Percentiles rank a stretch among this genome's conserved stretches.
Evolutionary conservation across 352 stramenopile species (phyloP).

Genomic region (Elongisporangium undulatum): DNA sequence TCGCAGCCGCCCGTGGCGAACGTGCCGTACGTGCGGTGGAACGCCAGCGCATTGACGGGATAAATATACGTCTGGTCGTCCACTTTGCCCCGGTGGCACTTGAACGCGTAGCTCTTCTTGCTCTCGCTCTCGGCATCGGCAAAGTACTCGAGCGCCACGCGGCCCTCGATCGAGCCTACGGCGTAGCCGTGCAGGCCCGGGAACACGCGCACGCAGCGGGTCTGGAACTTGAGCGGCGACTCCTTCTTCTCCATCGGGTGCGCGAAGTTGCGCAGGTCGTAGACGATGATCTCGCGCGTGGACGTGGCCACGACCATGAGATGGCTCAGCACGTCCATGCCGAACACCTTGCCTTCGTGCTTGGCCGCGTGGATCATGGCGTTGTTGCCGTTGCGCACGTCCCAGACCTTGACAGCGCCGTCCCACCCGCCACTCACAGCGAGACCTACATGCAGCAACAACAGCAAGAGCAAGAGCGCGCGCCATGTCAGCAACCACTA

Average conservation of each 20-base stretch:
- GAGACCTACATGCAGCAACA: constrained; percentile 15
- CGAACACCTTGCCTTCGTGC: constrained; percentile 60
- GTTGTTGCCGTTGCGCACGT: constrained; percentile 55
- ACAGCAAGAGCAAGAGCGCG: neutral
- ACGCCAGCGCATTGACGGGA: constrained; percentile 95
- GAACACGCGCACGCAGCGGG: constrained; percentile 83
- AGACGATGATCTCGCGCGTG: constrained; percentile 53
- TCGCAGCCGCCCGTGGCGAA: constrained; percentile 97
- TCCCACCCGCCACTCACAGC: constrained; percentile 69
- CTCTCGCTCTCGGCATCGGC: constrained; percentile 36
- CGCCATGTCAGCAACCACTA: neutral
- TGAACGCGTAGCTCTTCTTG: constrained; percentile 95
- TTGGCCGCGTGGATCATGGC: constrained; percentile 38
- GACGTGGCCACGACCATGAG: constrained; percentile 58
- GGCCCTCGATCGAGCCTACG: constrained; percentile 94
- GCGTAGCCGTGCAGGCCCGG: constrained; percentile 80
- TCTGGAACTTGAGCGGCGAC: constrained; percentile 90
- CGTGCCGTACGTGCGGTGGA: constrained; percentile 92
- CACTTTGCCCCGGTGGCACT: constrained; percentile 94
- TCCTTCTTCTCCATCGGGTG: constrained; percentile 63
- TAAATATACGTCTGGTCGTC: constrained; percentile 87
- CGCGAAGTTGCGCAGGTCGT: constrained; percentile 79
- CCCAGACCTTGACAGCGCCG: constrained; percentile 53
- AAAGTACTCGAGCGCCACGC: constrained; percentile 96
- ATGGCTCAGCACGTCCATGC: constrained; percentile 54